Evolutionary conservation across 306 rosid species (phyloP).

Genomic region (Castanea sativa): DNA sequence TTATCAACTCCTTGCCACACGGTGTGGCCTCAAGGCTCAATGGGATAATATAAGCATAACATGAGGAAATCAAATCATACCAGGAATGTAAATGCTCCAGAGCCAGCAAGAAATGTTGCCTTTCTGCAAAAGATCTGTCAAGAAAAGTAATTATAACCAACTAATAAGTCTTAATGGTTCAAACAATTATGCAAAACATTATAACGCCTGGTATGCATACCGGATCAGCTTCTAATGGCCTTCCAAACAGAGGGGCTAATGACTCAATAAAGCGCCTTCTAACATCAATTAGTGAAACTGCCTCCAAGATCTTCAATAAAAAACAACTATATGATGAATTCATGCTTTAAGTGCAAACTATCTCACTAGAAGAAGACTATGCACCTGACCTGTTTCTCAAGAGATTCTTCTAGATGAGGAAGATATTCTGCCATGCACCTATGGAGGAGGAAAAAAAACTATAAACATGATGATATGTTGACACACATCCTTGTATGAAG

Average conservation of each 20-base stretch:
- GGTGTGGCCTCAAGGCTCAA: slow-evolving; percentile 3
- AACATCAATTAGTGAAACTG: slow-evolving; percentile 68
- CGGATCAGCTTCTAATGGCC: slow-evolving; percentile 95
- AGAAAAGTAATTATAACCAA: slow-evolving; percentile 23
- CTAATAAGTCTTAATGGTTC: slow-evolving; percentile 12
- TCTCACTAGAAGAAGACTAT: slow-evolving; percentile 8
- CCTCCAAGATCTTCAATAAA: slow-evolving; percentile 67
- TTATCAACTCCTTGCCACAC: slow-evolving; percentile 19
- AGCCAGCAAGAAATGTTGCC: slow-evolving; percentile 65
- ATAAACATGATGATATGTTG: slow-evolving; percentile 17
- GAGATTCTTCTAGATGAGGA: slow-evolving; percentile 82
- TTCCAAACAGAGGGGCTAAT: slow-evolving; percentile 60
- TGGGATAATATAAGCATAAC: not conserved
- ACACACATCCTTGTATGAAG: slow-evolving; percentile 1
- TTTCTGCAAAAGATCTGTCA: slow-evolving; percentile 85
- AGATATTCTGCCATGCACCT: slow-evolving; percentile 99
- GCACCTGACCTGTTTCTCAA: slow-evolving; percentile 79
- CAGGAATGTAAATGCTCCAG: slow-evolving; percentile 82
- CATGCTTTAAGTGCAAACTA: not conserved
- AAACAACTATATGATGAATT: not conserved
- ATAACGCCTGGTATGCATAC: slow-evolving; percentile 35
- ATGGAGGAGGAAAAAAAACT: slow-evolving; percentile 20
- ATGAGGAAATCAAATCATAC: slow-evolving; percentile 37
- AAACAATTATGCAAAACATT: slow-evolving; percentile 10
- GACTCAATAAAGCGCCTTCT: slow-evolving; percentile 88